Base-by-base conservation (phyloP, 1,284 basidiomycete species). In the Coniferiporia sulphurascens region DNA sequence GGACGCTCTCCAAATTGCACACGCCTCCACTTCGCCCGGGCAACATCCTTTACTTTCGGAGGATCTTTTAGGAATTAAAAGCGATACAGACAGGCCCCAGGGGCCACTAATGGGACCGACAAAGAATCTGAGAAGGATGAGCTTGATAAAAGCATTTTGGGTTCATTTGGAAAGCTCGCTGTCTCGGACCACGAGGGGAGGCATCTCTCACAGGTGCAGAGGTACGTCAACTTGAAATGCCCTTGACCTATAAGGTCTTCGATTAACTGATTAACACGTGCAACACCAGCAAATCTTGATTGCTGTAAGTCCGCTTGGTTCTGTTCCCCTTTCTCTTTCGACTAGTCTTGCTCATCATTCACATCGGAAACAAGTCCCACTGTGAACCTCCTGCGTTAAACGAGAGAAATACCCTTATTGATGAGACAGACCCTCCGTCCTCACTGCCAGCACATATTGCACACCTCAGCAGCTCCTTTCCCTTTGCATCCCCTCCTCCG, bases 31-130 rank as follows among this genome's bases (percentile, higher is more conserved):
- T 19, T 60, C 58, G 15, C 19, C 62, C 8, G 62, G 60, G 17
- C 63, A 58, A 44, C 68, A 70, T 58, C 68, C 67, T 9, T 59
- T 70, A n/a, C 62, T 70, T 15, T 54, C 64, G 15, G 64, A 67
- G 44, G 68, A 70, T 34, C 54, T 70, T 8, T 62, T 70, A n/a
- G 58, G 61, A 35, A 62, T 70, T 45, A 70, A 70, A 38, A 15
- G 38, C 15, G 48, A 43, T 13, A 22, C 43, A 2, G 41, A 13
- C 9, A 32, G 17, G 13, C 43, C 10, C 9, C 17, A 3, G 52
- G 13, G 4, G 36, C 44, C 7, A 17, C 51, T 27, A 27, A 36
- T n/a, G 51, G 45, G 36, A 22, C n/a, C 19, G 60, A 57, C 8
- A 27, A 32, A 19, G 50, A 57, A 13, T 9, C 54, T 4, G 43